Evolutionary conservation across 2,329 filamentous ascomycete genomes (phyloP).

Genomic region (Talaromyces sp.): DNA sequence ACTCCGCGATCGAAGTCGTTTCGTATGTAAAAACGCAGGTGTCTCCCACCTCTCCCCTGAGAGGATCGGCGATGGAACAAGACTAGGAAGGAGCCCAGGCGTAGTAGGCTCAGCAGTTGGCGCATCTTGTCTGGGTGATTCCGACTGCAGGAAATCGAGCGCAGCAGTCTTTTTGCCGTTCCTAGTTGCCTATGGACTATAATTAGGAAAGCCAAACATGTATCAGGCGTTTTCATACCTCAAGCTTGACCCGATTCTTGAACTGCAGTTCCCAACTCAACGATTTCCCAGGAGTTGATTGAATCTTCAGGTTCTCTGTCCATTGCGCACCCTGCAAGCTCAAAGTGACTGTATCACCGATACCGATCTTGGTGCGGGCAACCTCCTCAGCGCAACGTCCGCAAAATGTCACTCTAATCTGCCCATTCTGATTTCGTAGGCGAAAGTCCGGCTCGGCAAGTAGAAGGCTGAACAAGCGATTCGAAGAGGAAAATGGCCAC

Average conservation of each 20-base stretch:
- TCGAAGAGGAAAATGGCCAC: conserved; percentile 86
- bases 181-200: conserved; percentile 28
- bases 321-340: conserved; percentile 68
- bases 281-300: conserved; percentile 56
- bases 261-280: conserved; percentile 60
- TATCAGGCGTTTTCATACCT: conserved; percentile 30
- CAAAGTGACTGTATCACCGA: conserved; percentile 73
- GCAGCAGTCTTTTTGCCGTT: conserved; percentile 27
- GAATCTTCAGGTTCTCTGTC: conserved; percentile 53
- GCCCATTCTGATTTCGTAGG: conserved; percentile 71
- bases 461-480: conserved; percentile 70
- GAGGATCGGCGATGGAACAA: background rate
- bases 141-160: conserved; percentile 55
- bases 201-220: background rate
- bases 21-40: conserved; percentile 75
- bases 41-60: conserved; percentile 63
- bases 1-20: conserved; percentile 67
- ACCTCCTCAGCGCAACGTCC: conserved; percentile 69
- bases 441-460: conserved; percentile 83
- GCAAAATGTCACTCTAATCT: conserved; percentile 74
- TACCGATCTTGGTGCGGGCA: conserved; percentile 66
- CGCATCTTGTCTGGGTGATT: conserved; percentile 23
- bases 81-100: background rate
- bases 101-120: background rate
- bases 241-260: conserved; percentile 34